Evolutionary conservation across 73 alveolate species (phyloP).

Genomic region (Paramecium sonneborni): DNA sequence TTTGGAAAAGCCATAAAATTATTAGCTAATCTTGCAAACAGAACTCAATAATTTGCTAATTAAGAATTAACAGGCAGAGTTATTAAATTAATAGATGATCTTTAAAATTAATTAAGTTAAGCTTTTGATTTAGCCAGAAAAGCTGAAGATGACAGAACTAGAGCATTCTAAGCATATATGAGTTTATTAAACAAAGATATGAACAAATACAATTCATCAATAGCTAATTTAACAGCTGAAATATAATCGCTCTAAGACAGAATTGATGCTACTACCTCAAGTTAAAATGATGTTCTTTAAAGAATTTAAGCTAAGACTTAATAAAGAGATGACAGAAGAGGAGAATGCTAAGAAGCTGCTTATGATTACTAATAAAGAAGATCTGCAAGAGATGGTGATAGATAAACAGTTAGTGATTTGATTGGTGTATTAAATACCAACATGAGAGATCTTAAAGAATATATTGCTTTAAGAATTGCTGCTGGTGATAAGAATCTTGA

Average conservation of each 20-base stretch:
- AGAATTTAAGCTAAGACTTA: conserved; percentile 58
- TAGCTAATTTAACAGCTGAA: conserved; percentile 55
- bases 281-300: neutral
- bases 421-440: neutral
- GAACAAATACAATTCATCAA: conserved; percentile 36
- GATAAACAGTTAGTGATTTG: conserved; percentile 12
- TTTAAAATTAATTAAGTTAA: conserved; percentile 50
- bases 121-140: conserved; percentile 61
- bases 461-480: conserved; percentile 49
- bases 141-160: conserved; percentile 34
- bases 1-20: conserved; percentile 61
- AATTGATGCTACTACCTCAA: neutral
- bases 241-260: neutral
- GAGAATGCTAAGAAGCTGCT: conserved; percentile 62
- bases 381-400: conserved; percentile 30
- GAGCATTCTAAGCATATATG: conserved; percentile 2
- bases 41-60: conserved; percentile 40
- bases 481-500: conserved; percentile 29
- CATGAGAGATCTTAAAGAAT: conserved; percentile 44
- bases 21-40: conserved; percentile 28
- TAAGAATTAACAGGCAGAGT: conserved; percentile 56
- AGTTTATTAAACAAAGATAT: neutral
- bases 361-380: conserved; percentile 62
- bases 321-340: conserved; percentile 67
- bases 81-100: conserved; percentile 54